Evolutionary conservation across 2,329 filamentous ascomycete genomes (phyloP).

Genomic region (Colletotrichum gloeosporioides): DNA sequence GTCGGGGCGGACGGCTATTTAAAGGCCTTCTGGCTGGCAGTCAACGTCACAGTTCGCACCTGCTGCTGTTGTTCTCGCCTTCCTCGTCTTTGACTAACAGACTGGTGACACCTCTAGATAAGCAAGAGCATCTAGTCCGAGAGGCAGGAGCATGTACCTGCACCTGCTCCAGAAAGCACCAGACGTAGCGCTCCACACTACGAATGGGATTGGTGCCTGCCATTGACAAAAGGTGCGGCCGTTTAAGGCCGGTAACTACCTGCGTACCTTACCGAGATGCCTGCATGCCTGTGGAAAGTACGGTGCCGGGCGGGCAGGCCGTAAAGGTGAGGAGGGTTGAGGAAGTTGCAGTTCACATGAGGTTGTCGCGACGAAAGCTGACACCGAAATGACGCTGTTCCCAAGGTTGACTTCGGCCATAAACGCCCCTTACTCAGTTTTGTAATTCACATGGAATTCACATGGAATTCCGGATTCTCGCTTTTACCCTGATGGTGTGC

Average conservation of each 20-base stretch:
- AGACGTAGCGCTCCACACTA: no score
- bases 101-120: not conserved
- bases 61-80: accelerated
- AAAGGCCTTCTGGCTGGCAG: not conserved
- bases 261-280: not conserved
- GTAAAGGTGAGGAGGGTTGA: not conserved
- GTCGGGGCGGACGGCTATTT: not conserved
- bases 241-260: accelerated
- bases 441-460: not conserved
- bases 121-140: not conserved
- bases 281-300: not conserved
- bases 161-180: no score
- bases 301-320: not conserved
- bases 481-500: not conserved
- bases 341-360: not conserved
- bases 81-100: not conserved
- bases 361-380: not conserved
- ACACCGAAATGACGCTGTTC: not conserved
- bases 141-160: not conserved
- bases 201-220: not conserved
- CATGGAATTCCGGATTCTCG: not conserved
- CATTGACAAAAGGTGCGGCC: not conserved
- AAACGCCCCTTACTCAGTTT: accelerated
- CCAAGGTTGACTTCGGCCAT: not conserved
- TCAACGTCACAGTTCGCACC: not conserved